Percentiles rank a stretch among this genome's conserved stretches.
These are phyloP conservation scores for Sisymbrium irio DNA, from an alignment of 345 rosid genomes.

Conservation along the genomic window DNA sequence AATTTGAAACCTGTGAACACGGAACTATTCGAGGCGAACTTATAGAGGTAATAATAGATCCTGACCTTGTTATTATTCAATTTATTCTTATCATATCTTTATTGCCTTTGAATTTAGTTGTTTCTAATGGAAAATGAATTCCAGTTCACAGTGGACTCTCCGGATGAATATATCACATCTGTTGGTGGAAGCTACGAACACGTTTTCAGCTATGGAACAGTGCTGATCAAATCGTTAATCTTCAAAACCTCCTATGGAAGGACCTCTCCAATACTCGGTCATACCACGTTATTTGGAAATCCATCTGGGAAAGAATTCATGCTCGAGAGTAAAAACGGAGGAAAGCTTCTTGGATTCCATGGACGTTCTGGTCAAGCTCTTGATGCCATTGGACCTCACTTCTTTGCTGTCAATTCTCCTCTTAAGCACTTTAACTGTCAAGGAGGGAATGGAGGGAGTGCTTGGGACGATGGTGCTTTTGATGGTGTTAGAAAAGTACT, in stretches of 20 bases:
- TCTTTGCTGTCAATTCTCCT: constrained; percentile 11
- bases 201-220: background rate
- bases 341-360: constrained; percentile 34
- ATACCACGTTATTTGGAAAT: background rate
- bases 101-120: background rate
- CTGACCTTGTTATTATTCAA: background rate
- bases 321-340: constrained; percentile 20
- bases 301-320: background rate
- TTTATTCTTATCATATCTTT: background rate
- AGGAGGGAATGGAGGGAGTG: constrained; percentile 27
- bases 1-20: constrained; percentile 6
- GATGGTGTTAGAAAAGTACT: constrained; percentile 23
- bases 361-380: constrained; percentile 25
- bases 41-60: background rate
- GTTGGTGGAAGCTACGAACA: background rate
- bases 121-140: constrained; percentile 9
- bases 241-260: constrained; percentile 1
- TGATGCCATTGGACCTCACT: constrained; percentile 30
- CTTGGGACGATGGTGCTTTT: constrained; percentile 35
- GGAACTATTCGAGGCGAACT: background rate
- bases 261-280: background rate
- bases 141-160: constrained; percentile 8
- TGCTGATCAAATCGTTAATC: background rate
- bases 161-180: background rate
- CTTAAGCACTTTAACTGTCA: constrained; percentile 16